Evolutionary conservation across 129 eudicot genomes (phyloP), one percentile per base, ranked within the genome.

Genomic region (Pseudognaphalium luteoalbum): DNA sequence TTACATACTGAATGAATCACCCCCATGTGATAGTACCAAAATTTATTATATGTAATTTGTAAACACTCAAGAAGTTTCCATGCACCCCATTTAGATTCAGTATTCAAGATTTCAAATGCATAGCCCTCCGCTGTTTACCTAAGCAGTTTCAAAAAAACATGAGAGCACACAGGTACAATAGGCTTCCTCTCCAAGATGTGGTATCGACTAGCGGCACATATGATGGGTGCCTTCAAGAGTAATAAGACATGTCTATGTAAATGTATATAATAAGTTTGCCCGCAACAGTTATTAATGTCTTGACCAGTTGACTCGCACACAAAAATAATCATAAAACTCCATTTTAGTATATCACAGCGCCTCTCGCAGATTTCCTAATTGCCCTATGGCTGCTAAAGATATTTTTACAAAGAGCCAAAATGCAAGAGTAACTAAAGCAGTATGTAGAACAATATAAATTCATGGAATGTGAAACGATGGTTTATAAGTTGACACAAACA

Each of bases 61-160:
- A 11, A 44, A 51, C 63, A 57, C 35, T 44, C 52, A 41, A 60
- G 41, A 39, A 21, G 56, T 60, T 37, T 73, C 66, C 44, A 63
- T 28, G 29, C 29, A 50, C 22, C 22, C 71, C 71, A 17, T 30
- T 42, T 71, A 44, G 16, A 17, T 30, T 42, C 78, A 44, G 16
- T 12, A 16, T 44, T 10, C 51, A 15, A 44, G 16, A 60, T 35
- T 77, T 77, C 70, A 59, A 71, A 72, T 42, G 78, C 76, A 44
- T 62, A 78, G 66, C 28, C 28, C 70, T 77, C 81, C n/a, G 62
- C 74, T 66, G 80, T 51, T 66, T 17, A 51, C 80, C 80, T 74
- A 14, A 64, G 67, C 37, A 28, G 67, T 62, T 62, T 1, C 11
- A 44, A 44, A 2, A 25, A 22, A 29, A 60, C 28, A 25, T 25